These are phyloP conservation scores for Chlorella sp. DNA, from an alignment of 139 green algal species.

Conservation along the genomic window DNA sequence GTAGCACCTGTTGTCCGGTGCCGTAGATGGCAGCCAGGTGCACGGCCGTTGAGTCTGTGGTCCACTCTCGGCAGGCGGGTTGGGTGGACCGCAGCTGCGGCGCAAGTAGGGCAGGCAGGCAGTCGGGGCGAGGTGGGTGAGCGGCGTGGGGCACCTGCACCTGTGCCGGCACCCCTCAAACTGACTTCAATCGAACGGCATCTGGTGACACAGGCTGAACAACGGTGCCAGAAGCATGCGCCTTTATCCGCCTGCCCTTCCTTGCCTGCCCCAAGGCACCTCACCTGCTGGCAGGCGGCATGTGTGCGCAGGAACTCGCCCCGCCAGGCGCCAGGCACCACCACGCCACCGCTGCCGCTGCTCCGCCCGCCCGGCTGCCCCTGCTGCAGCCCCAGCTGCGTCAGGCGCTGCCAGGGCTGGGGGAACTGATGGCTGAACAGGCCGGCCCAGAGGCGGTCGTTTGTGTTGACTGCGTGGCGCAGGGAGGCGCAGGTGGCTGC, in stretches of 20 bases:
- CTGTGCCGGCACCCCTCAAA: background rate
- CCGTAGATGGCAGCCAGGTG: background rate
- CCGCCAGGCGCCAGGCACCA: background rate
- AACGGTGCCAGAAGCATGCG: background rate
- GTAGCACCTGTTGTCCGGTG: background rate
- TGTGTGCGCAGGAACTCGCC: background rate
- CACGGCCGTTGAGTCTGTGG: slow-evolving; percentile 13
- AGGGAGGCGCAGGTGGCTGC: background rate
- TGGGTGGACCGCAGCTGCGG: background rate
- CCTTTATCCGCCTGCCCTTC: background rate
- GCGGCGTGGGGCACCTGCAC: background rate
- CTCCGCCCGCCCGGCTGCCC: background rate
- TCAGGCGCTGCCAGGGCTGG: slow-evolving; percentile 18
- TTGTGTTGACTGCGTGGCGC: background rate
- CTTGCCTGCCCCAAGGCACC: background rate
- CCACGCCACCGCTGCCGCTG: background rate
- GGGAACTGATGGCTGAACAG: slow-evolving; percentile 24
- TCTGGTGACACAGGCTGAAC: background rate
- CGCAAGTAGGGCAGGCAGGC: background rate
- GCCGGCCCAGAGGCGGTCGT: slow-evolving; percentile 17
- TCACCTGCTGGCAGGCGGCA: slow-evolving; percentile 3
- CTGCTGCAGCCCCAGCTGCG: background rate
- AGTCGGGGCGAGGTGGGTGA: background rate
- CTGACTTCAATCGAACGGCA: background rate
- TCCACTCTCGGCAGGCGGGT: slow-evolving; percentile 2